Evolutionary conservation across 176 grass and related monocot genomes (phyloP).

Genomic region (Phragmites australis): DNA sequence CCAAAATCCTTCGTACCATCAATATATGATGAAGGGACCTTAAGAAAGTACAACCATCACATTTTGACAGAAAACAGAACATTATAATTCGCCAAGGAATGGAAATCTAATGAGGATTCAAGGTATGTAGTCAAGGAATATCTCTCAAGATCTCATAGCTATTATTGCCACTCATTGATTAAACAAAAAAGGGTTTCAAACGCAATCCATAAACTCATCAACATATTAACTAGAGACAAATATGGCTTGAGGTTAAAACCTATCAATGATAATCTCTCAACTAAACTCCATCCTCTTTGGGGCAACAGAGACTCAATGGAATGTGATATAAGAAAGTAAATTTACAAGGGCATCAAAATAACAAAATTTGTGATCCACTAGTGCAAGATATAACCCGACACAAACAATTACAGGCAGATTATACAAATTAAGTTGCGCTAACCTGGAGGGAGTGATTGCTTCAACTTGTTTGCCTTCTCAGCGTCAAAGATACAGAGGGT

Average conservation of each 20-base stretch:
- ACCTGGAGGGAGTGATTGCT: slow-evolving; percentile 59
- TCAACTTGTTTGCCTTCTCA: slow-evolving; percentile 58
- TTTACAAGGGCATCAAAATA: neutral
- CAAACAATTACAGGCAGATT: neutral
- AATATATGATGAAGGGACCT: too few species aligned
- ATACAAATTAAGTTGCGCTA: neutral
- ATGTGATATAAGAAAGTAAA: neutral
- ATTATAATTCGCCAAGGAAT: neutral
- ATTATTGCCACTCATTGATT: slow-evolving; percentile 22
- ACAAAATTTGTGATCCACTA: neutral
- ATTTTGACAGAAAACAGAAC: too few species aligned
- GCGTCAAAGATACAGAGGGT: slow-evolving; percentile 53
- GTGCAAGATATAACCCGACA: neutral
- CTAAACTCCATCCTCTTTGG: neutral
- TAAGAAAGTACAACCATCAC: too few species aligned
- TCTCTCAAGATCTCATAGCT: slow-evolving; percentile 9
- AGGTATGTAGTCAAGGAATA: neutral
- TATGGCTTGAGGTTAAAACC: slow-evolving; percentile 8
- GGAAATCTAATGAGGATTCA: neutral
- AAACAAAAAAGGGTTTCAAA: slow-evolving; percentile 9
- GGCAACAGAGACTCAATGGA: neutral
- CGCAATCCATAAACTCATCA: slow-evolving; percentile 8
- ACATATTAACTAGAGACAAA: neutral
- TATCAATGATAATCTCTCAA: neutral
- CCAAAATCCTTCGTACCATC: too few species aligned